A percentile compares a stretch with the other conserved stretches of the same genome.
Evolutionary conservation across 495 filamentous ascomycete species (phyloP).

Genomic region (Astrocystis sublimbata): DNA sequence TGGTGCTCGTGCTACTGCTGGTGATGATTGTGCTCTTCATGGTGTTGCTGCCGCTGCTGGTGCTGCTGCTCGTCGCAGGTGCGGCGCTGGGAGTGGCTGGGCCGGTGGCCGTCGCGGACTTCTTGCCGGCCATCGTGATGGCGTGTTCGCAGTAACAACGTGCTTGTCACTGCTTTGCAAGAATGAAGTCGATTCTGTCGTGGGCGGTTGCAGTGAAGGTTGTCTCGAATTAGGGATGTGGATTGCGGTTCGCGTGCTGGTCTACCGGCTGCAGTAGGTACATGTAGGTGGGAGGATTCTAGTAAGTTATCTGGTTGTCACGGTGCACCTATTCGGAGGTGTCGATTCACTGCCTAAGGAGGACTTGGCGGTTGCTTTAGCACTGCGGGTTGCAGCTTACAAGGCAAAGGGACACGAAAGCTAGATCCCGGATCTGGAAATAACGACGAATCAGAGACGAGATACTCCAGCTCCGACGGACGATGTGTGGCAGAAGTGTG

Average conservation of each 20-base stretch:
- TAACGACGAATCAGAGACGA: slow-evolving; percentile 28
- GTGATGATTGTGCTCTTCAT: too few species aligned
- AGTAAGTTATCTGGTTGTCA: too few species aligned
- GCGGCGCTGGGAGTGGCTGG: slow-evolving; percentile 9
- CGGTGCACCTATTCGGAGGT: too few species aligned
- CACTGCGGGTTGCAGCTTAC: background rate
- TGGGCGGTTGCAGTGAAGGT: background rate
- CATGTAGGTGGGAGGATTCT: too few species aligned
- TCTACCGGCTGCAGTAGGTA: too few species aligned
- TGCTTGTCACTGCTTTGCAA: background rate
- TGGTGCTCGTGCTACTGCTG: slow-evolving; percentile 44
- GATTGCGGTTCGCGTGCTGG: slow-evolving; percentile 15
- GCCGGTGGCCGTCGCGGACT: slow-evolving; percentile 23
- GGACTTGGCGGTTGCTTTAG: slow-evolving; percentile 7
- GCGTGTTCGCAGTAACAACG: background rate
- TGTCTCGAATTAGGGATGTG: background rate
- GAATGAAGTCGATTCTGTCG: background rate
- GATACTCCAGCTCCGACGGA: background rate
- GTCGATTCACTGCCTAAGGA: too few species aligned
- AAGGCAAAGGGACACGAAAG: slow-evolving; percentile 36
- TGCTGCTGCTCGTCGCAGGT: background rate
- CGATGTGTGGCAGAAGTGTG: slow-evolving; percentile 6
- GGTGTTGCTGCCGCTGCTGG: slow-evolving; percentile 48
- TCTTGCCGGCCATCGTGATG: slow-evolving; percentile 32
- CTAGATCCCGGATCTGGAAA: slow-evolving; percentile 22